Evolutionary conservation across 768 basidiomycete species (phyloP).

Genomic region (Rhizopogon vinicolor): DNA sequence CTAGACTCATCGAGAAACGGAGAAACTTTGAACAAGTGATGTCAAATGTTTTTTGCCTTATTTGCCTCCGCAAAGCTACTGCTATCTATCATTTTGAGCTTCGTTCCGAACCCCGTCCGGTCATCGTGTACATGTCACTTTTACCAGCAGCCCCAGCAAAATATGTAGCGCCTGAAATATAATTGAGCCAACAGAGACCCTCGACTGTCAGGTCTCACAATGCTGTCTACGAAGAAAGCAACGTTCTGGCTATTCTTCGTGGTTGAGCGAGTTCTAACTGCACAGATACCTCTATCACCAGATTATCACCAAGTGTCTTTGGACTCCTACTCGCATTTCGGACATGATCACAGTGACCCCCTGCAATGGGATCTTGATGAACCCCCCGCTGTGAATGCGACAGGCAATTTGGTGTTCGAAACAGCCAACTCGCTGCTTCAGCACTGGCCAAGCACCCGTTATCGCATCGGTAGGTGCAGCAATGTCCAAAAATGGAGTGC

Average conservation of each 20-base stretch:
- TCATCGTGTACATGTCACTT: too few species aligned
- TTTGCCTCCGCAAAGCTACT: too few species aligned
- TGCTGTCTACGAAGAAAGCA: not conserved
- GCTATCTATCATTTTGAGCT: too few species aligned
- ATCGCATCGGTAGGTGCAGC: constrained; percentile 23
- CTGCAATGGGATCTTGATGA: constrained; percentile 16
- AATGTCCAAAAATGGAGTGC: not conserved
- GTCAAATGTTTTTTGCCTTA: too few species aligned
- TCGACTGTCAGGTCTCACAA: not conserved
- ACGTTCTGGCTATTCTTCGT: not conserved
- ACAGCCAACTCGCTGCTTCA: constrained; percentile 30
- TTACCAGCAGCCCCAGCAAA: too few species aligned
- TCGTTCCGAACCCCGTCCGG: too few species aligned
- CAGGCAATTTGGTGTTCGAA: constrained; percentile 31
- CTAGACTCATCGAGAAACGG: too few species aligned
- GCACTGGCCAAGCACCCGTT: constrained; percentile 33
- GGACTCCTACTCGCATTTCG: too few species aligned
- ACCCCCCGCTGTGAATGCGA: constrained; percentile 22
- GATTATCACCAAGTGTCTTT: too few species aligned
- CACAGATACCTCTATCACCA: not conserved
- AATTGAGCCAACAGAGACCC: not conserved
- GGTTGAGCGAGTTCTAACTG: not conserved
- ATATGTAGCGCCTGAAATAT: not conserved
- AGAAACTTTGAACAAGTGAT: too few species aligned
- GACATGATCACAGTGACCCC: not conserved